Percentiles rank a stretch among this genome's conserved stretches.
These are phyloP conservation scores for Phaeosphaeria sp. DNA, from an alignment of 2,329 filamentous ascomycete genomes.

Conservation along the genomic window DNA sequence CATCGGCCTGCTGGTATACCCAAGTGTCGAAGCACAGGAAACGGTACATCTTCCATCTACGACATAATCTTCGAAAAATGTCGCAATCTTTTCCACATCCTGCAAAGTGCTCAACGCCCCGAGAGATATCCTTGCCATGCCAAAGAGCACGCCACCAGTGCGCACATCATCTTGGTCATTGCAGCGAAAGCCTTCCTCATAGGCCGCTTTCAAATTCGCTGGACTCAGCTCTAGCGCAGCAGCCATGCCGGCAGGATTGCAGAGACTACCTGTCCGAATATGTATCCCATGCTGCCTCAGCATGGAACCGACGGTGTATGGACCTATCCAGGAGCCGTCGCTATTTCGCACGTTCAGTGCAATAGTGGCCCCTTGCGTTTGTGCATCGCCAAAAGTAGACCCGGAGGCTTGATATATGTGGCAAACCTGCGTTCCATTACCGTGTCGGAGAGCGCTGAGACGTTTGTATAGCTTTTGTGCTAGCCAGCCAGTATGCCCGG, in stretches of 20 bases:
- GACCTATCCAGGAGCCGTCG: slow-evolving; percentile 62
- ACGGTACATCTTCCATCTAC: background rate
- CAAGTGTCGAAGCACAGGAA: background rate
- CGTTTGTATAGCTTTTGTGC: slow-evolving; percentile 57
- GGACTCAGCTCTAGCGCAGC: slow-evolving; percentile 58
- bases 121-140: slow-evolving; percentile 66
- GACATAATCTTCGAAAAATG: background rate
- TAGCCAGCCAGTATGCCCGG: slow-evolving; percentile 63
- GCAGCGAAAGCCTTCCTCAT: slow-evolving; percentile 65
- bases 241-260: slow-evolving; percentile 61
- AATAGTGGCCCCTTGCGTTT: slow-evolving; percentile 65
- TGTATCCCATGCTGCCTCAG: slow-evolving; percentile 65
- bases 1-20: background rate
- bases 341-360: slow-evolving; percentile 67
- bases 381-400: slow-evolving; percentile 58
- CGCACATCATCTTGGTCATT: slow-evolving; percentile 61
- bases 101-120: slow-evolving; percentile 66
- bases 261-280: slow-evolving; percentile 65
- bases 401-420: slow-evolving; percentile 62
- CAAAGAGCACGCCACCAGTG: slow-evolving; percentile 60
- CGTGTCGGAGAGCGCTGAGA: slow-evolving; percentile 58
- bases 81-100: slow-evolving; percentile 55
- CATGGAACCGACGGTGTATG: slow-evolving; percentile 64
- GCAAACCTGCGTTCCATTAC: slow-evolving; percentile 60
- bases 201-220: slow-evolving; percentile 62